A percentile compares a stretch with the other conserved stretches of the same genome.
Evolutionary conservation across 2,329 filamentous ascomycete species (phyloP).

Genomic region (Alternaria sp.): DNA sequence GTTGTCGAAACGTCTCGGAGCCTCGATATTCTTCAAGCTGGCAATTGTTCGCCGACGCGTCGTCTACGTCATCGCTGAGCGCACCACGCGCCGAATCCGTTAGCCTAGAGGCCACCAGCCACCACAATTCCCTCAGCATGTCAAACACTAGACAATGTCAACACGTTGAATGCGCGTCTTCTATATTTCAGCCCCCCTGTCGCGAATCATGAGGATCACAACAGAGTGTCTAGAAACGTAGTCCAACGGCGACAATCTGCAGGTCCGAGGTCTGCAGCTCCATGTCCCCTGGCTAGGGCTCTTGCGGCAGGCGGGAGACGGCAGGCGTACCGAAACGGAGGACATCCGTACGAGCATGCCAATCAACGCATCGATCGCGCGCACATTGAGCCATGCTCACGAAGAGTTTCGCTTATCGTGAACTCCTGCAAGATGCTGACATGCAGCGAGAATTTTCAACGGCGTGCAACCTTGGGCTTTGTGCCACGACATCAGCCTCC

Average conservation of each 20-base stretch:
- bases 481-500: background rate
- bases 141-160: background rate
- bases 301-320: background rate
- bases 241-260: background rate
- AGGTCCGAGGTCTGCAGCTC: background rate
- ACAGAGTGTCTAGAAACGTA: background rate
- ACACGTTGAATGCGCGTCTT: background rate
- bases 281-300: background rate
- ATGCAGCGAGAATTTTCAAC: background rate
- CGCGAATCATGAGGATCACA: background rate
- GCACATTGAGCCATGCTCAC: background rate
- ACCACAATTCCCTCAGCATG: background rate
- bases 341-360: background rate
- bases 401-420: background rate
- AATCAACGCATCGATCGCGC: background rate
- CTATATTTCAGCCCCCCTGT: accelerated
- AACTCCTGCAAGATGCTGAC: background rate
- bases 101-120: background rate
- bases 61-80: background rate
- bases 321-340: background rate
- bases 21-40: background rate
- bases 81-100: background rate
- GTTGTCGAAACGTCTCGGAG: background rate
- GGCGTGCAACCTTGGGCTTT: background rate
- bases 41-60: background rate